A percentile compares a stretch with the other conserved stretches of the same genome.
phyloP scores from a whole-genome alignment of 306 rosid species.

The Sechiopsis laciniata region DNA sequence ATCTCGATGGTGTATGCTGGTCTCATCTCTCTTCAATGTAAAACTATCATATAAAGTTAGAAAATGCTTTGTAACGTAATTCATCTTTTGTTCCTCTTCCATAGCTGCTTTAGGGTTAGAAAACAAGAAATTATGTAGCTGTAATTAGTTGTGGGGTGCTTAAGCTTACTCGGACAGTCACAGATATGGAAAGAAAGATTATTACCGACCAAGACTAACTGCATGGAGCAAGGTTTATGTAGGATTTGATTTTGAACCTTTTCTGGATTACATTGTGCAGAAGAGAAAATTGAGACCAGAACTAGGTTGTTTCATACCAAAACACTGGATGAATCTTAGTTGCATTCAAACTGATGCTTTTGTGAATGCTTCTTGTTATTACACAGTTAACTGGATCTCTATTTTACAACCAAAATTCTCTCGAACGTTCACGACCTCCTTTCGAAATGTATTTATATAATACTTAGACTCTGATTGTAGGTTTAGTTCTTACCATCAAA shows the following conservation, averaged over 20 bases:
- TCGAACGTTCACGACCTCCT: too few species aligned
- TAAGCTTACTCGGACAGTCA: too few species aligned
- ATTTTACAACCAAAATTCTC: too few species aligned
- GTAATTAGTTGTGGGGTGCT: background rate
- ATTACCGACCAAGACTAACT: background rate
- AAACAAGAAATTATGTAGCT: background rate
- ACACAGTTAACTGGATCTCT: too few species aligned
- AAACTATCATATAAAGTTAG: background rate
- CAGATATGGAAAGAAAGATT: too few species aligned
- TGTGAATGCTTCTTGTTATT: too few species aligned
- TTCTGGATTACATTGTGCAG: background rate
- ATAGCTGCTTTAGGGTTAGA: background rate
- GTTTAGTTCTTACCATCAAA: background rate
- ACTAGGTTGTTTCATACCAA: background rate
- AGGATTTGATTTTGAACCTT: background rate
- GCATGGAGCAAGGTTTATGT: background rate
- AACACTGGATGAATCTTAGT: background rate
- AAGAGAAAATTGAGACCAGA: background rate
- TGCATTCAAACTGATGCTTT: background rate
- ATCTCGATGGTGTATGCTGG: background rate
- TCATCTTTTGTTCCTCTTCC: background rate
- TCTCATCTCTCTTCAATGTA: slow-evolving; percentile 10
- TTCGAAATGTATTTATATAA: too few species aligned
- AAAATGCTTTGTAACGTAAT: background rate
- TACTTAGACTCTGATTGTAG: too few species aligned